These are phyloP conservation scores for Kazachstania sp. DNA, from an alignment of 1,139 yeast genomes.

Conservation along the genomic window DNA sequence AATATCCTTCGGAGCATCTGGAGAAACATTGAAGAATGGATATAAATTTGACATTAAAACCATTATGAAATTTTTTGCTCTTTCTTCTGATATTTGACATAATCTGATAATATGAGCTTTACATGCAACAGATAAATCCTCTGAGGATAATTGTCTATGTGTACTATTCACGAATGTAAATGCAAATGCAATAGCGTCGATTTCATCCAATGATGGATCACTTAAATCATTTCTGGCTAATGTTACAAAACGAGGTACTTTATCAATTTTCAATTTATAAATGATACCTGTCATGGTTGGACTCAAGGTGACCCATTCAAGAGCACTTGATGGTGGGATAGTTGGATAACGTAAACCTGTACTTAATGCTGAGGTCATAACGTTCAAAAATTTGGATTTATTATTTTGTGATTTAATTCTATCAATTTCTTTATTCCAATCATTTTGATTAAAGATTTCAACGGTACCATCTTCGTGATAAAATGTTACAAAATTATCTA, in stretches of 20 bases:
- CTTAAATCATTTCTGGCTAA: conserved; percentile 13
- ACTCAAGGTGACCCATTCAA: conserved; percentile 28
- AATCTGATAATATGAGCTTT: conserved; percentile 25
- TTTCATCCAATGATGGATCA: conserved; percentile 16
- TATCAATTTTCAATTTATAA: conserved; percentile 15
- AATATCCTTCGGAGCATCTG: conserved; percentile 30
- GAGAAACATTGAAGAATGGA: conserved; percentile 29
- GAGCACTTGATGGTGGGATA: conserved; percentile 16
- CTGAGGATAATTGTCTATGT: conserved; percentile 30
- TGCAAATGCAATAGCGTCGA: conserved; percentile 29
- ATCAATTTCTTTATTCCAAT: conserved; percentile 28
- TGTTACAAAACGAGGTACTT: conserved; percentile 18
- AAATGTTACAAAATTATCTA: conserved; percentile 24
- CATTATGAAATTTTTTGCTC: conserved; percentile 27
- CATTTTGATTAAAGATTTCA: conserved; percentile 22
- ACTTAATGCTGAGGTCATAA: conserved; percentile 27
- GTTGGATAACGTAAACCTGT: conserved; percentile 24
- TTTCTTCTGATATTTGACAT: conserved; percentile 16
- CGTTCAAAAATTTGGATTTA: conserved; percentile 21
- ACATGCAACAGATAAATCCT: conserved; percentile 30
- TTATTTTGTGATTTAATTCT: conserved; percentile 17
- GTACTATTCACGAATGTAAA: conserved; percentile 30
- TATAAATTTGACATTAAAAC: conserved; percentile 24
- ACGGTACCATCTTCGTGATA: conserved; percentile 25
- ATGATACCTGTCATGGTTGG: conserved; percentile 30